Evolutionary conservation across 768 basidiomycete species (phyloP), one percentile per base, ranked within the genome.

Genomic region (Termitomyces sp.): DNA sequence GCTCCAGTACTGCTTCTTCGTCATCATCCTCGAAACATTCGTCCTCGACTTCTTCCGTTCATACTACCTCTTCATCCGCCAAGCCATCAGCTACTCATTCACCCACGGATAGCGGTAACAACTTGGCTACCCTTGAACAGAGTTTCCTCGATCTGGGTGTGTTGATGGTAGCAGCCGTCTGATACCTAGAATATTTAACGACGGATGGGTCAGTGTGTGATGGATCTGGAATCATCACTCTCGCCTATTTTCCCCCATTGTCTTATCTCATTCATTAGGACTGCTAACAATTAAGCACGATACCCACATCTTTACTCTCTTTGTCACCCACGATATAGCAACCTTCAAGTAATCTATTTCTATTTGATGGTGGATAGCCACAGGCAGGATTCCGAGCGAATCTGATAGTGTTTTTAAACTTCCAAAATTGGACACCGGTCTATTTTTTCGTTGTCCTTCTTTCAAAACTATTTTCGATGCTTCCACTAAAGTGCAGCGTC

Each of bases 71-170:
- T 41, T 26, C 57, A 18, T 56, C 61, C 28, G n/a, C 54, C 35
- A 26, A 43, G 6, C 51, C 58, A 22, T 41, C 46, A 22, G 47
- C 52, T 22, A 51, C 53, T 36, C 51, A 55, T 33, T 54, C 55
- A 7, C 18, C 51, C 20, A 45, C 46, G 26, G 20, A 26, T 11
- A 28, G 16, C 16, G 30, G 35, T 26, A 36, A 36, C n/a, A 59
- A 59, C 44, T 45, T 62, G 55, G 54, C 55, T 54, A 32, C 26
- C 16, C 58, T 62, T 41, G 47, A 20, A 38, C 58, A 59, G 28
- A 24, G 40, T 44, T 36, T 59, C 55, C 58, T 62, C n/a, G 57
- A 59, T 8, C 24, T 62, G 46, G 61, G 61, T 2, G 48, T 38
- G 14, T 22, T 62, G 33, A 40, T 54, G 20, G 55, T 57, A 28